These are phyloP conservation scores for Mucor lusitanicus DNA, from an alignment of 371 early-diverging fungal species.

Conservation along the genomic window DNA sequence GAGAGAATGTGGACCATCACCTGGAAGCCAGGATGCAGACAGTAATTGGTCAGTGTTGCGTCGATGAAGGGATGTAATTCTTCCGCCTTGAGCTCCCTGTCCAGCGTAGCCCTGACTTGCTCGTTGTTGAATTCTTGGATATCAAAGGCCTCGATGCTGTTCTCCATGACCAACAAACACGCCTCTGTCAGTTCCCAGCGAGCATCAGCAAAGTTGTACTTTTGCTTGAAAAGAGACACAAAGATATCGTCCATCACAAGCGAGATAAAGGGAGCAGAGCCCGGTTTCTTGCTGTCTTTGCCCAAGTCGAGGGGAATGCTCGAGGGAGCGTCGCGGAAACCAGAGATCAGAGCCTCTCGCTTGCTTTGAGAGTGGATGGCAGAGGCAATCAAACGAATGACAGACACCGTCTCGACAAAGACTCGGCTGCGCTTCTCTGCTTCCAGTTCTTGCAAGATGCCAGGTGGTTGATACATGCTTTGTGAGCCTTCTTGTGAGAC, in stretches of 20 bases:
- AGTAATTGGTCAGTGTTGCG: slow-evolving; percentile 14
- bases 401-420: slow-evolving; percentile 85
- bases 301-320: slow-evolving; percentile 66
- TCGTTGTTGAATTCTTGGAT: slow-evolving; percentile 41
- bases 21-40: slow-evolving; percentile 86
- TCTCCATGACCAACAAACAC: slow-evolving; percentile 79
- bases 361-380: slow-evolving; percentile 66
- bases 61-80: background rate
- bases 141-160: slow-evolving; percentile 78
- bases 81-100: background rate
- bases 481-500: slow-evolving; percentile 5
- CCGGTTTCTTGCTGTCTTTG: slow-evolving; percentile 63
- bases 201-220: slow-evolving; percentile 70
- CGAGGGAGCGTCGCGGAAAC: slow-evolving; percentile 41
- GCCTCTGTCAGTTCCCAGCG: slow-evolving; percentile 78
- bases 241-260: slow-evolving; percentile 84
- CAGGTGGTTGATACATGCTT: slow-evolving; percentile 13
- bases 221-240: slow-evolving; percentile 64
- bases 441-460: slow-evolving; percentile 33
- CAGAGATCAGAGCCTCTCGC: slow-evolving; percentile 35
- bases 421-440: slow-evolving; percentile 57
- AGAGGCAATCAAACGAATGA: slow-evolving; percentile 72
- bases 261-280: slow-evolving; percentile 78
- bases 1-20: slow-evolving; percentile 76
- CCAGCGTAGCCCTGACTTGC: slow-evolving; percentile 6